Base-by-base conservation (phyloP, 257 asterid species). In the Echites panduratus region DNA sequence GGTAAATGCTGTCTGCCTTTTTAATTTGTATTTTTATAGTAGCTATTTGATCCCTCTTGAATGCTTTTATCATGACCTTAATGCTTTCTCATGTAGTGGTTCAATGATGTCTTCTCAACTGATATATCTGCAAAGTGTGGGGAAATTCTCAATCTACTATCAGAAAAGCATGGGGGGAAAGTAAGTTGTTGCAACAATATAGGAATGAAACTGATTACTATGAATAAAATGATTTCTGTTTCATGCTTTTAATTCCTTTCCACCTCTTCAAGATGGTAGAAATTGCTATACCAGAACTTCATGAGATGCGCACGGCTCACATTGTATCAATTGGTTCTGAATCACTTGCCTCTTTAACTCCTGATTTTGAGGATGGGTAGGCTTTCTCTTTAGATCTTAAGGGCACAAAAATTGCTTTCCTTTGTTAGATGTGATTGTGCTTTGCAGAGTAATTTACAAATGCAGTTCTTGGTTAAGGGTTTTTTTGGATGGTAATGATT, bases 241-340 rank as follows among this genome's bases (percentile, higher is more conserved):
- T 70, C 48, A 13, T 27, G 59, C 38, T 9, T 73, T 53, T 70
- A 62, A 73, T 59, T 78, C 52, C 66, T 52, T 77, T 76, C 72
- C 59, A 40, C 75, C 79, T 77, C 76, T 72, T 75, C 57, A 84
- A 95, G 99, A 84, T 82, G 72, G 89, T 83, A 85, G 98, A 95
- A 92, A 86, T 92, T 71, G 83, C 86, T 26, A 84, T 92, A 77
- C 99, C 99, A 52, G 99, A 95, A 85, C 92, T 92, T 77, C 87
- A 82, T 56, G 97, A 95, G 92, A 83, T 95, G 99, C 93, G 96
- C 54, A 77, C 78, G 26, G 98, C 99, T 77, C 99, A 95, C 77
- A 6, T 92, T 72, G 91, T 95, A 76, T 83, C 99, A 57, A 87
- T 92, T 73, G 99, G 99, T 66, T 87, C 98, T 3, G 99, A 95